Conservation (phyloP, 495 filamentous ascomycete genomes). For the Glutinoglossum americanum region DNA sequence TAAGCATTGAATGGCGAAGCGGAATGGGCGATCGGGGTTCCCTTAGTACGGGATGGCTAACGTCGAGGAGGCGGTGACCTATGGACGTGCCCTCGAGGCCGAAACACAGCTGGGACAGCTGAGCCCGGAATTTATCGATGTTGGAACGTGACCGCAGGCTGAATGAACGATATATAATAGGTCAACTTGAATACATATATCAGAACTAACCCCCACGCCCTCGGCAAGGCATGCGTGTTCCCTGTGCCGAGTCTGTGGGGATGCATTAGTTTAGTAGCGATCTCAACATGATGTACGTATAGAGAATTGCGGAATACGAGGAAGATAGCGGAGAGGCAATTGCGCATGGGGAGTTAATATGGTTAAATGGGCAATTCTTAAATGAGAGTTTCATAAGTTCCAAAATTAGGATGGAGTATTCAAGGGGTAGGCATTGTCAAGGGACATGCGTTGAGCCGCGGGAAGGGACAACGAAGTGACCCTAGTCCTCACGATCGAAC, state of each 20-base stretch:
- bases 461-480: neutral
- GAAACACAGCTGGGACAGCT: no score
- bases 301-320: neutral
- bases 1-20: conserved; percentile 72
- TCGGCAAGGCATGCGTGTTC: neutral
- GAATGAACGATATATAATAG: neutral
- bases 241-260: neutral
- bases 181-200: neutral
- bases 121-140: neutral
- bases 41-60: conserved; percentile 68
- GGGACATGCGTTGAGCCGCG: neutral
- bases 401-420: neutral
- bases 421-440: neutral
- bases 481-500: no score
- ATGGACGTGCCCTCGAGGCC: neutral
- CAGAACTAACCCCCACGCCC: neutral
- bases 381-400: neutral
- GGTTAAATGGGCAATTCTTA: neutral
- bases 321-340: neutral
- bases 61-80: conserved; percentile 29
- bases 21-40: conserved; percentile 79
- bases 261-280: neutral
- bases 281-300: neutral
- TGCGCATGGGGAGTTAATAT: neutral
- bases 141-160: neutral